Evolutionary conservation across 805 yeast species (phyloP).

Genomic region (Geotrichum ghanense): DNA sequence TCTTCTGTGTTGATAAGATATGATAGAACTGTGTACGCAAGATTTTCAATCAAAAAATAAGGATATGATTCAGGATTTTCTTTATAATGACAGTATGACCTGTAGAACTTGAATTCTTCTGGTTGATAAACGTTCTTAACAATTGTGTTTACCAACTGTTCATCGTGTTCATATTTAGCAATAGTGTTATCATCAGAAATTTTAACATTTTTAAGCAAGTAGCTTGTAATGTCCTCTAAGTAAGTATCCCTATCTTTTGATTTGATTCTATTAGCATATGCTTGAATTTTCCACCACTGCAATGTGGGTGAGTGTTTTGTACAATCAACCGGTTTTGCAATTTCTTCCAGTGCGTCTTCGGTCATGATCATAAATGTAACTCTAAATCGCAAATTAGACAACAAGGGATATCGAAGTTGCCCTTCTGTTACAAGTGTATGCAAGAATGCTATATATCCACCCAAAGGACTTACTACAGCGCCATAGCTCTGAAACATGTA

Average conservation of each 20-base stretch:
- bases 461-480: conserved; percentile 11
- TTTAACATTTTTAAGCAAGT: conserved; percentile 6
- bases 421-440: conserved; percentile 11
- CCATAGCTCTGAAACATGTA: conserved; percentile 12
- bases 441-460: conserved; percentile 11
- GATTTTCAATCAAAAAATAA: neutral
- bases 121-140: neutral
- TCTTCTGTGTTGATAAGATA: neutral
- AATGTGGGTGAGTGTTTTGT: neutral
- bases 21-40: neutral
- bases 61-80: neutral
- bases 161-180: neutral
- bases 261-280: conserved; percentile 6
- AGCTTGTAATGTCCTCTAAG: conserved; percentile 7
- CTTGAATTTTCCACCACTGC: neutral
- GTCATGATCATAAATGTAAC: conserved; percentile 11
- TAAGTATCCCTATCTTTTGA: conserved; percentile 12
- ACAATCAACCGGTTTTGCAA: neutral
- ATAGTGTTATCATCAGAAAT: neutral
- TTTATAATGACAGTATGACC: conserved; percentile 6
- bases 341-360: neutral
- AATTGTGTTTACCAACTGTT: neutral
- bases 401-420: conserved; percentile 13
- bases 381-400: conserved; percentile 12
- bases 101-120: conserved; percentile 1